Base-by-base conservation (phyloP, 2,329 filamentous ascomycete species). In the Hirsutella minnesotensis region DNA sequence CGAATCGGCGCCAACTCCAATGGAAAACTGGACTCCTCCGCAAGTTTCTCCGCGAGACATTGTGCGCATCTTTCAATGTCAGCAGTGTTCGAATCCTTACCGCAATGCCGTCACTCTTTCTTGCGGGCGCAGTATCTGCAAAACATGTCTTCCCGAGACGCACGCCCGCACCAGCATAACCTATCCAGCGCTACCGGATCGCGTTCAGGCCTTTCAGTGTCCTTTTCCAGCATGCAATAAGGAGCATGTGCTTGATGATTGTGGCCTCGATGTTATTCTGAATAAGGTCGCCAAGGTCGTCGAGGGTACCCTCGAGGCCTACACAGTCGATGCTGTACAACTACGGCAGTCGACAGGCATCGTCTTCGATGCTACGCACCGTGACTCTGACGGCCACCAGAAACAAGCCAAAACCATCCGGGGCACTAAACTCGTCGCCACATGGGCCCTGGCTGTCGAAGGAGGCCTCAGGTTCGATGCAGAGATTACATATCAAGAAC, bases 41-140 rank as follows among this genome's bases (percentile, higher is more conserved):
- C 20, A 35, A 9, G 33, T 43, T 24, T 42, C 48, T 7, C 50
- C 57, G 4, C 58, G 60, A 20, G 52, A 59, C n/a, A 51, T 63
- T 16, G 54, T 94, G 47, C 80, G 81, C 36, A 66, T 92, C 34
- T 72, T 92, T 42, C 86, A 94, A 63, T 95, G 89, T 58, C 73
- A 73, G 10, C 66, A 74, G 48, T 95, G 89, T 60, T 85, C 81
- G 3, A 68, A 67, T 36, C 81, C 83, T 1, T 67, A 92, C 24
- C 69, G 64, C 38, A 69, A 77, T 9, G 85, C 88, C 5, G 71
- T 87, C 44, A 84, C 84, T 0, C 66, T 95, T 4, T 87, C 88
- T 5, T 95, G 89, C 58, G 87, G 88, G 22, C 77, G 82, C 55
- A 81, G 81, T 10, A 62, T 94, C 10, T 95, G 89, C 64, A 79